Evolutionary conservation across 108 stramenopile species (phyloP).

Genomic region (Cyclostephanos tholiformis): DNA sequence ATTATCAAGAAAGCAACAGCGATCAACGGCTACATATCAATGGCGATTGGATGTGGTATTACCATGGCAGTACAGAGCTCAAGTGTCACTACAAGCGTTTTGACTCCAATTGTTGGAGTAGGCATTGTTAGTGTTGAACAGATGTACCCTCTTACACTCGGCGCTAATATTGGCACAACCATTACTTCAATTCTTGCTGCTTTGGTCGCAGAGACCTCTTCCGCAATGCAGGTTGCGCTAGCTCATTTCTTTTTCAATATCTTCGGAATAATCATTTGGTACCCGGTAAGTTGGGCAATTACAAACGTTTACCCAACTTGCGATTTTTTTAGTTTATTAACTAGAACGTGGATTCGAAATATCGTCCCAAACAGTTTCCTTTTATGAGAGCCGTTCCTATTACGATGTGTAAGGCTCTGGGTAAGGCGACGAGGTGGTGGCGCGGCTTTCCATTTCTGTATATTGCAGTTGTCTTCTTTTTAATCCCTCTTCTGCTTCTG

Average conservation of each 20-base stretch:
- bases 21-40: slow-evolving; percentile 82
- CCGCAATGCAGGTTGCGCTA: slow-evolving; percentile 75
- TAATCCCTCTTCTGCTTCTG: slow-evolving; percentile 64
- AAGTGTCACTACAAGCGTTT: slow-evolving; percentile 76
- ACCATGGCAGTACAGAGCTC: slow-evolving; percentile 85
- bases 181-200: slow-evolving; percentile 76
- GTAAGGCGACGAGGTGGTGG: slow-evolving; percentile 61
- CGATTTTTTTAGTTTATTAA: no score
- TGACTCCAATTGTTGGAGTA: slow-evolving; percentile 86
- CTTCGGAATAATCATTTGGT: slow-evolving; percentile 79
- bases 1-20: slow-evolving; percentile 73
- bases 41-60: slow-evolving; percentile 74
- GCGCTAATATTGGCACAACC: slow-evolving; percentile 90
- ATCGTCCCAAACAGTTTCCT: slow-evolving; percentile 41
- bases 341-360: no score
- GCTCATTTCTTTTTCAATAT: slow-evolving; percentile 88
- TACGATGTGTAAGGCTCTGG: slow-evolving; percentile 61
- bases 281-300: slow-evolving; percentile 40
- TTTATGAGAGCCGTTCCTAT: slow-evolving; percentile 76
- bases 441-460: slow-evolving; percentile 70
- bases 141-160: slow-evolving; percentile 87
- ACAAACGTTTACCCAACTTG: no score
- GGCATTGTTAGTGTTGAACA: slow-evolving; percentile 66
- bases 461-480: slow-evolving; percentile 70
- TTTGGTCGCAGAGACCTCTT: slow-evolving; percentile 61